Conservation (phyloP, 2,329 filamentous ascomycete genomes). For the Plectosphaerella plurivora region DNA sequence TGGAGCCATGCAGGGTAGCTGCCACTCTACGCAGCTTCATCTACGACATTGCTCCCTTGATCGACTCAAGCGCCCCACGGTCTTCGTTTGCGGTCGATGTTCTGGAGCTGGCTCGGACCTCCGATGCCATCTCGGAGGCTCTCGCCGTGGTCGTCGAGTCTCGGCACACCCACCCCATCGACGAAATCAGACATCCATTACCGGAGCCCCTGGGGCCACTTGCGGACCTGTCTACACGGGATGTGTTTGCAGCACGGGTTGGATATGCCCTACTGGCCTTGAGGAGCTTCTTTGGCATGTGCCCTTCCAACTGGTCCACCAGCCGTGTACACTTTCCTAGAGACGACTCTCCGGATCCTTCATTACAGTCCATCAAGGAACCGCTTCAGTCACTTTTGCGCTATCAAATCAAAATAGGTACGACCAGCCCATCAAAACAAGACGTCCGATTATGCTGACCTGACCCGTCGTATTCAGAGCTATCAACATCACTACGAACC, state of each 20-base stretch:
- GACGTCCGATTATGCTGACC: neutral
- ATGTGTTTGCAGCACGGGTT: neutral
- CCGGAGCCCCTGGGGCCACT: neutral
- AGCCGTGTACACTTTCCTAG: neutral
- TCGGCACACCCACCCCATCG: neutral
- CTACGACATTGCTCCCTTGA: neutral
- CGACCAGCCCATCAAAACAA: neutral
- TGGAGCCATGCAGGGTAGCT: neutral
- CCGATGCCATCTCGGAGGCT: neutral
- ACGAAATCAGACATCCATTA: too few species aligned
- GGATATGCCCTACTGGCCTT: neutral
- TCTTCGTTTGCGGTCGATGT: neutral
- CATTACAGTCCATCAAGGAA: neutral
- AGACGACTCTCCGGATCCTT: neutral
- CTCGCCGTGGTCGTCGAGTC: neutral
- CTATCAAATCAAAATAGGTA: neutral
- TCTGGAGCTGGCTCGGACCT: neutral
- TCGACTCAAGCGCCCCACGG: neutral
- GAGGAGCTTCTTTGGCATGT: neutral
- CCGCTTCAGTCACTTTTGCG: neutral
- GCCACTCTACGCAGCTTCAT: neutral
- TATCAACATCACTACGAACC: neutral
- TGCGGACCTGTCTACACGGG: neutral
- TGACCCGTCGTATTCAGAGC: neutral
- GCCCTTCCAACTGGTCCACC: neutral